Evolutionary conservation across 2,329 filamentous ascomycete genomes (phyloP), one percentile per base, ranked within the genome.

Genomic region (Tolypocladium pustulatum): DNA sequence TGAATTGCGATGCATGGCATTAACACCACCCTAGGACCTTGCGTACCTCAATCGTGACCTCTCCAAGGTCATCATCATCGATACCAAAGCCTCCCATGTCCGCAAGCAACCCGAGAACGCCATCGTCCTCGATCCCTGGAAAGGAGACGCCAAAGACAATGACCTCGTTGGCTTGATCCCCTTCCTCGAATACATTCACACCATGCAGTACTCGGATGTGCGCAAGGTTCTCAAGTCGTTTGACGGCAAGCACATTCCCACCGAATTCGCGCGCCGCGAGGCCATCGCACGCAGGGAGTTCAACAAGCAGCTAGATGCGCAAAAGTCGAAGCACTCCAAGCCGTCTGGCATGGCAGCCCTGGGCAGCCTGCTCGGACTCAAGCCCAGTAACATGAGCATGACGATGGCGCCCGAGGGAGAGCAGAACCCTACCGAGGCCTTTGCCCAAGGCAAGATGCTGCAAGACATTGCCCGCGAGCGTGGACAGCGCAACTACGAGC

Each of bases 131-230:
- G 85, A 91, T 36, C 91, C 92, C 66, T 99, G 94, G 94, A 89
- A 81, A 58, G 94, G 94, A 38, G 83, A 95, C 64, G 75, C 86
- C 54, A 84, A 86, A 66, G 93, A 99, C 73, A 91, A 86, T 70
- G 90, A 91, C 54, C 87, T 99, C 13, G 89, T 99, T 27, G 83
- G 86, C 4, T 78, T 97, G 55, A 96, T 99, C 60, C 94, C 94
- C 15, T 97, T 99, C 84, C 86, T 99, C 62, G 94, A 99, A 76
- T 97, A 97, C 74, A 85, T 99, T 64, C 90, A 91, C 64, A 94
- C 91, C 25, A 96, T 97, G 89, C 88, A 91, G 64, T 90, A 91
- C 66, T 81, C 86, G 57, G 94, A 99, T 68, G 89, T 95, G 17
- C 89, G 94, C 65, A 86, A 89, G 67, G 87, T 94, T 4, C 75